A percentile compares a stretch with the other conserved stretches of the same genome.
phyloP scores from a whole-genome alignment of 805 yeast genomes.

The Candida lessepsii region DNA sequence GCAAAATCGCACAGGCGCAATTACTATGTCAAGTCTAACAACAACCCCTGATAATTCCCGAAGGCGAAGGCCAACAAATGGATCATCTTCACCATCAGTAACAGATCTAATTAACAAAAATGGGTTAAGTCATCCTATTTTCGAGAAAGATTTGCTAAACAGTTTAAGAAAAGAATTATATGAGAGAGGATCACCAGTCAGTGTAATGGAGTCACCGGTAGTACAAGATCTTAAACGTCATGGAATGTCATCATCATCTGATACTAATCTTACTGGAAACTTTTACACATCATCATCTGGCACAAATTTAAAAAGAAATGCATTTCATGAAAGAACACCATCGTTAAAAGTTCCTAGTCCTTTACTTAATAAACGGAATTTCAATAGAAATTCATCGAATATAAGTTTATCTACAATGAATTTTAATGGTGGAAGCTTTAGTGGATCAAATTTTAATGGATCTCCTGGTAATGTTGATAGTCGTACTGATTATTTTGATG shows the following conservation, averaged over 20 bases:
- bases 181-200: slow-evolving; percentile 4
- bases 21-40: too few species aligned
- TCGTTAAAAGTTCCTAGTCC: slow-evolving; percentile 4
- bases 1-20: too few species aligned
- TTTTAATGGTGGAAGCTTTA: neutral
- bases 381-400: slow-evolving; percentile 1
- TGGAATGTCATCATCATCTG: neutral
- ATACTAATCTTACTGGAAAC: neutral
- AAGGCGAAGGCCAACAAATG: neutral
- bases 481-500: slow-evolving; percentile 1
- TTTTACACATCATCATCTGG: slow-evolving; percentile 1
- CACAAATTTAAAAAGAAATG: slow-evolving; percentile 1
- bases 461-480: slow-evolving; percentile 1
- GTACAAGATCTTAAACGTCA: neutral
- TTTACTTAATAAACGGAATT: neutral
- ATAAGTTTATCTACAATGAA: slow-evolving; percentile 3
- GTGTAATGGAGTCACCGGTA: neutral
- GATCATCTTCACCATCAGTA: slow-evolving; percentile 1
- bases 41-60: slow-evolving; percentile 3
- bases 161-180: slow-evolving; percentile 2
- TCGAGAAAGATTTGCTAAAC: slow-evolving; percentile 5
- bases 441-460: neutral
- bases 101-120: slow-evolving; percentile 1
- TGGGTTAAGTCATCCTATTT: neutral
- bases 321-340: neutral